Percentiles rank a stretch among this genome's conserved stretches.
Conservation (phyloP, 768 basidiomycete species). For the Lyophyllum decastes region DNA sequence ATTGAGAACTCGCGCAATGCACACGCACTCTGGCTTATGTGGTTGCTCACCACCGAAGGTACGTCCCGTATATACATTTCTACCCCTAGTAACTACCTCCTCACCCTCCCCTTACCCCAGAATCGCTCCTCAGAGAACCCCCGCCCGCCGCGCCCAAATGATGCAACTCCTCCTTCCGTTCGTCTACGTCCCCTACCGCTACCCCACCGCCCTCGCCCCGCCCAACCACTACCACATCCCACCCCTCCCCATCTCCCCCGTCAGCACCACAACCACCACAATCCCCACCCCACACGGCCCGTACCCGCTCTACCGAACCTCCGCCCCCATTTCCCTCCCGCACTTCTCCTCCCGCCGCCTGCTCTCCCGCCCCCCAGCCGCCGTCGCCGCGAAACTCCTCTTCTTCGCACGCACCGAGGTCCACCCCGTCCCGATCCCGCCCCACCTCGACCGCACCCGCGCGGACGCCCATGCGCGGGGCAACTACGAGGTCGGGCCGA, state of each 20-base stretch:
- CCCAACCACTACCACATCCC: conserved; percentile 63
- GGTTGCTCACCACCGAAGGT: conserved; percentile 51
- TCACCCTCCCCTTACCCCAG: conserved; percentile 14
- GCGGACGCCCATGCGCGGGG: conserved; percentile 24
- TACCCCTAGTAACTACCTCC: neutral
- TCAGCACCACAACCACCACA: conserved; percentile 21
- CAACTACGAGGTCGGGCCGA: conserved; percentile 35
- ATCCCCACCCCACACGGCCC: conserved; percentile 40
- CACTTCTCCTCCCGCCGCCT: conserved; percentile 31
- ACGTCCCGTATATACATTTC: neutral
- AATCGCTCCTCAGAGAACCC: conserved; percentile 29
- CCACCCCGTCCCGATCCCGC: conserved; percentile 43
- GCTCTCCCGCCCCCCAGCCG: conserved; percentile 44
- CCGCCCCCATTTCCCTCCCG: conserved; percentile 23
- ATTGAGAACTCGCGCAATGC: conserved; percentile 46
- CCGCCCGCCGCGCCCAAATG: conserved; percentile 27
- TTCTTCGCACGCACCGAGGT: conserved; percentile 62
- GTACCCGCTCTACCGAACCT: conserved; percentile 45
- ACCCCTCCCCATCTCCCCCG: conserved; percentile 25
- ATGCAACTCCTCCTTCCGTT: conserved; percentile 39
- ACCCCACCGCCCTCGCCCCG: conserved; percentile 59
- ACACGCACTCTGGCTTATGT: conserved; percentile 56
- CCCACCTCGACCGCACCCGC: conserved; percentile 32
- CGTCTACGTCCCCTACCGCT: conserved; percentile 55
- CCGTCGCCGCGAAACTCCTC: conserved; percentile 61